Base-by-base conservation (phyloP, 306 rosid species). In the Acacia crassicarpa region DNA sequence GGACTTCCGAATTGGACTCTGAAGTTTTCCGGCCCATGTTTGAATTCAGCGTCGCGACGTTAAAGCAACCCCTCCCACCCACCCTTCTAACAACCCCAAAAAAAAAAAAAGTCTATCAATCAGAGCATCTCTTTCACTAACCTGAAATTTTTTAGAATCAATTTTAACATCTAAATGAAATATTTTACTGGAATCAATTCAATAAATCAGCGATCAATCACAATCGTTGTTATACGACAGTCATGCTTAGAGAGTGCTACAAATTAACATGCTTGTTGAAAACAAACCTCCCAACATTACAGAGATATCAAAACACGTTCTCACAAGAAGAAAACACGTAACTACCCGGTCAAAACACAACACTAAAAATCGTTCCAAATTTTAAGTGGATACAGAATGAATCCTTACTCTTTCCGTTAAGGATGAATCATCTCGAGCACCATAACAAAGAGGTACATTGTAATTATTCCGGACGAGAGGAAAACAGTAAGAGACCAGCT, bases 381-480 rank as follows among this genome's bases (percentile, higher is more conserved):
- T 41, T 74, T 63, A 81, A 51, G 54, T 25, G 80, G 68, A 69
- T 56, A 35, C 73, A 74, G 63, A 78, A 74, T 78, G 48, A 78
- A 78, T 81, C 79, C 20, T 35, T 27, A 40, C 74, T 67, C 68
- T 67, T 80, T 10, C 25, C 62, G 79, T 32, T 2, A 83, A 53
- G 16, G 54, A 25, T 84, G 33, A 69, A 78, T 77, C 58, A 78
- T 74, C 35, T 46, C 71, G 59, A 72, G 72, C 69, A 67, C 63
- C 77, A 81, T 73, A 80, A 14, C 67, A 82, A 73, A 48, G 69
- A 80, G 81, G 68, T 38, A 77, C 74, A 76, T 70, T 66, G 38
- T 56, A 70, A 82, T 85, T 89, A 86, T 84, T 88, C 59, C 80
- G 56, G 22, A 69, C 17, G 76, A 30, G 66, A 32, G 48, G 33